phyloP scores from a whole-genome alignment of 2,329 filamentous ascomycete species.

The Fusarium domesticum region DNA sequence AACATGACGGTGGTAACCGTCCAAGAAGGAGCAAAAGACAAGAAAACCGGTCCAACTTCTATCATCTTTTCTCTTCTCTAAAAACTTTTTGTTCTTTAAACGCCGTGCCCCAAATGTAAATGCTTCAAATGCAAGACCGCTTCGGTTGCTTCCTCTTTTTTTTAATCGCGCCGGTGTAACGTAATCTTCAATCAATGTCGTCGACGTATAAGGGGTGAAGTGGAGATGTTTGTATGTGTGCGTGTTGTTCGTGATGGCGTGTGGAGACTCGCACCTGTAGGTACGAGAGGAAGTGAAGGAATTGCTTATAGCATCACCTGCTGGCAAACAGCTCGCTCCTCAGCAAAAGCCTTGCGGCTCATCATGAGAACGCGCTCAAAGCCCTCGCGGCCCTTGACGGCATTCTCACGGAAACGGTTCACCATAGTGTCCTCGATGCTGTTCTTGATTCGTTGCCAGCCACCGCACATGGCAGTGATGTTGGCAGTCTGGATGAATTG shows the following conservation, averaged over 20 bases:
- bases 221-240: slow-evolving; percentile 23
- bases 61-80: slow-evolving; percentile 10
- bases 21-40: slow-evolving; percentile 1
- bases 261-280: slow-evolving; percentile 5
- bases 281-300: slow-evolving; percentile 1
- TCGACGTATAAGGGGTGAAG: slow-evolving; percentile 19
- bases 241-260: slow-evolving; percentile 9
- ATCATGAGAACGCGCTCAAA: slow-evolving; percentile 94
- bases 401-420: slow-evolving; percentile 87
- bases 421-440: slow-evolving; percentile 92
- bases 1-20: slow-evolving; percentile 2
- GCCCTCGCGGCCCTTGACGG: slow-evolving; percentile 82
- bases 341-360: slow-evolving; percentile 85
- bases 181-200: slow-evolving; percentile 19
- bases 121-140: slow-evolving; percentile 23
- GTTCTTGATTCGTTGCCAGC: slow-evolving; percentile 96
- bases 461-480: slow-evolving; percentile 90
- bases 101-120: slow-evolving; percentile 25
- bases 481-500: slow-evolving; percentile 85
- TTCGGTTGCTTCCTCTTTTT: slow-evolving; percentile 11
- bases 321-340: slow-evolving; percentile 67
- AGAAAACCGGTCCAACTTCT: slow-evolving; percentile 4
- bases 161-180: slow-evolving; percentile 25
- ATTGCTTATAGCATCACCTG: slow-evolving; percentile 19
- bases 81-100: slow-evolving; percentile 25